Base-by-base conservation (phyloP, 768 basidiomycete species). In the Tricholoma bakamatsutake region DNA sequence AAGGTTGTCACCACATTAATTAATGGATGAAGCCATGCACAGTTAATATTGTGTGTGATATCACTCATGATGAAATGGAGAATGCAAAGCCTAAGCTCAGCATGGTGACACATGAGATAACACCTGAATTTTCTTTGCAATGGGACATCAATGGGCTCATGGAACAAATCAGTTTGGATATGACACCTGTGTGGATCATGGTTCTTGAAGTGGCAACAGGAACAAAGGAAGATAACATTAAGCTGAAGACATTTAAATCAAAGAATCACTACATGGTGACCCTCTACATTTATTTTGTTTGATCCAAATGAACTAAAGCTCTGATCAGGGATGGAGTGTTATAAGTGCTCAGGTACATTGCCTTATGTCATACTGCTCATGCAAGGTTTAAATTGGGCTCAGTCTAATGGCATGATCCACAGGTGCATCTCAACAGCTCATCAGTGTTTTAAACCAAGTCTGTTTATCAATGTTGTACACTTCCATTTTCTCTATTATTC, bases 201-300 rank as follows among this genome's bases (percentile, higher is more conserved):
- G 21, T 24, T 27, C 53, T 67, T 1, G 50, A 58, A 1, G 62
- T 59, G 8, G 66, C 63, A 17, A 61, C 56, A 4, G 62, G 64
- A 30, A 57, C 60, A 18, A 61, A 58, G 33, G 4, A 45, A n/a
- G 35, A 49, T 1, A 46, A 48, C 15, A n/a, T 24, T 13, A 56
- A 58, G 24, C 13, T 18, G 0, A 49, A 57, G 42, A 59, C 46
- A 24, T 24, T 3, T 24, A 24, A 24, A 24, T 24, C 21, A 24
- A 24, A 3, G 21, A 24, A 24, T 24, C 48, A 40, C 24, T 15
- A 42, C 15, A 48, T 27, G 24, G 45, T 59, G 30, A 15, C 37
- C 37, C 6, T 39, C 37, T 39, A 9, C 5, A 4, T 11, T 39
- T 39, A 13, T 39, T 39, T 13, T 39, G 11, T 15, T 39, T 4